phyloP scores from a whole-genome alignment of 768 basidiomycete genomes.

The Lentinula detonsa region DNA sequence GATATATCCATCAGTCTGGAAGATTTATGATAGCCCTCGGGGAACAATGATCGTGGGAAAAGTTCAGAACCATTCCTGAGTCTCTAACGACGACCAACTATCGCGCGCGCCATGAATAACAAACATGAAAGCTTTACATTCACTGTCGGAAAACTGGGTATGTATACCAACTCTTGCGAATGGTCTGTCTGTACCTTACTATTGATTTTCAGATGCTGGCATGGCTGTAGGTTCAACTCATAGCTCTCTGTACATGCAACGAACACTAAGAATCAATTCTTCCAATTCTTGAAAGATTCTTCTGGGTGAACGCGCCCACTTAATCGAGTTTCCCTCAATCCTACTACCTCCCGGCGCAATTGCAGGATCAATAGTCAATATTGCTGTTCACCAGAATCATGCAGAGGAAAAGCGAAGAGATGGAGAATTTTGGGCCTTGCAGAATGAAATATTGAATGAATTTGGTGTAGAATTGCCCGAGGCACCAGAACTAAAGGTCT shows the following conservation, averaged over 20 bases:
- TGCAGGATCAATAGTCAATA: conserved; percentile 95
- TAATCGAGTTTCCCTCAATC: conserved; percentile 97
- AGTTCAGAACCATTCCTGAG: not conserved
- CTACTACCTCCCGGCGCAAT: conserved; percentile 89
- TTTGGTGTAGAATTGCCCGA: conserved; percentile 68
- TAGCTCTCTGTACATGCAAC: not conserved
- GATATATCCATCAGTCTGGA: not conserved
- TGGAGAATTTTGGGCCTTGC: conserved; percentile 78
- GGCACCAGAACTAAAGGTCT: conserved; percentile 69
- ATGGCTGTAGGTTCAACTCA: conserved; percentile 65
- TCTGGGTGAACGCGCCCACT: conserved; percentile 88
- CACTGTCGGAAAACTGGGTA: conserved; percentile 93
- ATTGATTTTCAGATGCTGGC: conserved; percentile 62
- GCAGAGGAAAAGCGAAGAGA: conserved; percentile 80
- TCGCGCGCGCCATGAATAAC: conserved; percentile 1
- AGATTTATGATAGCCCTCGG: too few species aligned
- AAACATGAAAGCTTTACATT: conserved; percentile 71
- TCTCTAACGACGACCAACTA: not conserved
- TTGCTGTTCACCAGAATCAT: conserved; percentile 86
- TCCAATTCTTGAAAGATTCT: conserved; percentile 59
- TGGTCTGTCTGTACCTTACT: conserved; percentile 6
- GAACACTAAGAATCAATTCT: not conserved
- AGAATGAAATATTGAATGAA: conserved; percentile 68
- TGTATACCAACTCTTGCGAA: conserved; percentile 17
- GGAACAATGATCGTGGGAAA: too few species aligned